A percentile compares a stretch with the other conserved stretches of the same genome.
Conservation (phyloP, 306 rosid genomes). For the Begonia loranthoides region DNA sequence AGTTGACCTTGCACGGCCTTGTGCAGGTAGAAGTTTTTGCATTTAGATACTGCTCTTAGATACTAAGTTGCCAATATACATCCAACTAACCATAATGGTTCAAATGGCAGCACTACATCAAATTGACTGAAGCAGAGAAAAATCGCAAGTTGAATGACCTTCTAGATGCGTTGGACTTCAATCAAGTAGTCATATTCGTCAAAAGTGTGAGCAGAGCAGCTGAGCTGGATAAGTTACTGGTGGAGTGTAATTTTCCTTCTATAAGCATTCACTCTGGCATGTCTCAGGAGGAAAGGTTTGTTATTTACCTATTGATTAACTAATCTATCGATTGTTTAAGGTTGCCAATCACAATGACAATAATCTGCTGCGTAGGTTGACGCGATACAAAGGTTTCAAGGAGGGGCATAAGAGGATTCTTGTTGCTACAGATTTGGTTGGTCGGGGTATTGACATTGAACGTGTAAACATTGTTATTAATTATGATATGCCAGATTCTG, state of each 20-base stretch:
- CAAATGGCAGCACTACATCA: constrained; percentile 89
- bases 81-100: constrained; percentile 12
- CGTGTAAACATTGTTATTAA: constrained; percentile 95
- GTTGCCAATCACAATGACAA: too few relatives aligned
- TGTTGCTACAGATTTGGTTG: constrained; percentile 98
- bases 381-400: constrained; percentile 89
- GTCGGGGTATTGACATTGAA: constrained; percentile 93
- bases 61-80: too few relatives aligned
- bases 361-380: constrained; percentile 25
- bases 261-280: constrained; percentile 98
- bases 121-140: constrained; percentile 86
- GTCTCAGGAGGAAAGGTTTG: constrained; percentile 97
- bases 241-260: constrained; percentile 96
- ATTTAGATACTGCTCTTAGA: too few relatives aligned
- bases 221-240: constrained; percentile 86
- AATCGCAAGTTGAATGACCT: constrained; percentile 95
- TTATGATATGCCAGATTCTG: constrained; percentile 99
- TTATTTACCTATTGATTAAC: background rate
- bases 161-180: constrained; percentile 94
- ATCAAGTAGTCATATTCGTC: constrained; percentile 93
- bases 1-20: constrained; percentile 93
- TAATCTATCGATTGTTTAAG: too few relatives aligned
- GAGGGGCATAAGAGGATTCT: constrained; percentile 95
- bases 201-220: constrained; percentile 98
- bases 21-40: constrained; percentile 54